Base-by-base conservation (phyloP, 108 stramenopile genomes). In the Pseudonitzschia delicatissima region DNA sequence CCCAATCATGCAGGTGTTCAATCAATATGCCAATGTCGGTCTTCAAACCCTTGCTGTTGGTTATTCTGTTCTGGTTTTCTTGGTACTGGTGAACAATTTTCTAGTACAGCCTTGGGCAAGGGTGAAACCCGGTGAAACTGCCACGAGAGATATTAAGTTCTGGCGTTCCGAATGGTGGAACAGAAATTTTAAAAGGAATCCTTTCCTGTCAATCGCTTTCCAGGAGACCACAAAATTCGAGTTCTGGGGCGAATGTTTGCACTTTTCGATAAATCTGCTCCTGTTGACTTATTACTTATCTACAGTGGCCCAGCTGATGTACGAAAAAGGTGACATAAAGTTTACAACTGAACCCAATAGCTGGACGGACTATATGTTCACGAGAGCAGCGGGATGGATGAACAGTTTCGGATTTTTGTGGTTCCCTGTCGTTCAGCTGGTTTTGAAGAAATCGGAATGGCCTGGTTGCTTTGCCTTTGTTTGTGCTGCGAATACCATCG, bases 1-100 rank as follows among this genome's bases (percentile, higher is more conserved):
- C 51, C 64, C 64, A 21, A 20, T 66, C 29, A 66, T 66, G 64
- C 64, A 66, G 51, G 25, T 66, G 15, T 66, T 66, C 33, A 66
- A 51, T 35, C 64, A 66, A 33, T 66, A 33, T 35, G 28, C 47
- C 4, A n/a, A 33, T 27, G 28, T 52, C 36, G 35, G 32, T 15
- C 23, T 66, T 15, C 9, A 48, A 50, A 21, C 31, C 9, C 28
- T 66, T 47, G 21, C 47, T 3, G 9, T 28, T 11, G 49, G 49
- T 49, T 66, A 66, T 6, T 29, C 64, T 31, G 27, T 48, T 32
- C 12, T 66, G 29, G 50, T 66, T 9, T 29, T 8, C 31, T 33
- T 66, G 31, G 34, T 66, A 0, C 20, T 48, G 12, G 33, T 66
- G 20, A 66, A 66, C 32, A 66, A 66, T 33, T 51, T 66, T 31